phyloP scores from a whole-genome alignment of 2,329 filamentous ascomycete genomes.

The Penicillium sp. region DNA sequence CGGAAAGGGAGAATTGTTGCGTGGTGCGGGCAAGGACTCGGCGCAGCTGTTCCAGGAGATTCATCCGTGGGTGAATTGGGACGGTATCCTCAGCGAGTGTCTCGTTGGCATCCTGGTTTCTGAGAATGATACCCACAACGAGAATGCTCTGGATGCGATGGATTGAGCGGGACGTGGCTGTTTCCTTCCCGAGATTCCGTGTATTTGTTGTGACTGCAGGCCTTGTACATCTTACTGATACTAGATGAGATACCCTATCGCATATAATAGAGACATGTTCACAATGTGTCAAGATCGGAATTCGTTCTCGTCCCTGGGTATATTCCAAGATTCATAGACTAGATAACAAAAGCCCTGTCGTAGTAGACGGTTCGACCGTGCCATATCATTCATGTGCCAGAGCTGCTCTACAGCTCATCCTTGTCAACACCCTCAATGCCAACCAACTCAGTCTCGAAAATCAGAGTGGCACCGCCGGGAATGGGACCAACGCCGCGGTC shows the following conservation, averaged over 20 bases:
- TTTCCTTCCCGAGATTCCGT: not conserved
- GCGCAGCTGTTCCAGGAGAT: slow-evolving; percentile 62
- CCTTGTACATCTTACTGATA: slow-evolving; percentile 13
- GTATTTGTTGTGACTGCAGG: not conserved
- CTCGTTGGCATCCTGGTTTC: slow-evolving; percentile 61
- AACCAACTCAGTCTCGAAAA: slow-evolving; percentile 90
- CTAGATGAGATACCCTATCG: slow-evolving; percentile 17
- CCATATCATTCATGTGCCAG: not conserved
- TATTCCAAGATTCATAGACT: not conserved
- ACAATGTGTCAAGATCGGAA: not conserved
- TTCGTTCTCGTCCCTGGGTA: not conserved
- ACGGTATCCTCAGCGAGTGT: slow-evolving; percentile 62
- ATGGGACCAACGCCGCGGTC: slow-evolving; percentile 75
- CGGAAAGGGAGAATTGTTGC: slow-evolving; percentile 61
- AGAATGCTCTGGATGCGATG: slow-evolving; percentile 56
- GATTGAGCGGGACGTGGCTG: slow-evolving; percentile 45
- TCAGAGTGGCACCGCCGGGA: slow-evolving; percentile 73
- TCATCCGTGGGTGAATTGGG: slow-evolving; percentile 69
- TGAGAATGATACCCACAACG: slow-evolving; percentile 46
- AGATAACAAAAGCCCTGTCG: not conserved
- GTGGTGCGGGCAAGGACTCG: slow-evolving; percentile 65
- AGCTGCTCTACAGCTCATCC: slow-evolving; percentile 41
- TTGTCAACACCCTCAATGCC: slow-evolving; percentile 70
- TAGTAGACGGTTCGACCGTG: not conserved
- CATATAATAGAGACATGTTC: not conserved